phyloP scores from a whole-genome alignment of 768 basidiomycete species.

The Kwoniella botswanensis region DNA sequence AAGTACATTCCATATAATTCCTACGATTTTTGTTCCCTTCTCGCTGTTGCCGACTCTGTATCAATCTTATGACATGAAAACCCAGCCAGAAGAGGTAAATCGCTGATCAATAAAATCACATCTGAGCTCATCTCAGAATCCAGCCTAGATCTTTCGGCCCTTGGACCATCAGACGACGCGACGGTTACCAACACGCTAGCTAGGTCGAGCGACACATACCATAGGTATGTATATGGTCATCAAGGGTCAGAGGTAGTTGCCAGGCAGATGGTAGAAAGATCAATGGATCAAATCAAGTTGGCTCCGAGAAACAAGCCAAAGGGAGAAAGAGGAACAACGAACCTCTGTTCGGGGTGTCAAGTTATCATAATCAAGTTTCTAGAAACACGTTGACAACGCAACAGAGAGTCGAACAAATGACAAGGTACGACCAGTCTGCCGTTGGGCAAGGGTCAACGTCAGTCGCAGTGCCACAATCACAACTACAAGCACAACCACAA shows the following conservation, averaged over 20 bases:
- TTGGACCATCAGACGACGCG: background rate
- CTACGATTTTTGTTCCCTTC: background rate
- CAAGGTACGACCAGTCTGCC: background rate
- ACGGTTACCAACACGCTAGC: background rate
- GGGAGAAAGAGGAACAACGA: background rate
- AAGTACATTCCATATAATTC: background rate
- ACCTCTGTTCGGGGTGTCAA: background rate
- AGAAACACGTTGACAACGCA: background rate
- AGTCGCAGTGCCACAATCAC: background rate
- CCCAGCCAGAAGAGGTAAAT: background rate
- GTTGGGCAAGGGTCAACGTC: background rate
- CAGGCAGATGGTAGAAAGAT: background rate
- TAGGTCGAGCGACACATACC: background rate
- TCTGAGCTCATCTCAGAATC: background rate
- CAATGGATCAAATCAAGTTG: background rate
- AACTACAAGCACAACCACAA: background rate
- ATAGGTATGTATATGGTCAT: background rate
- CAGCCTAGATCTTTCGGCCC: background rate
- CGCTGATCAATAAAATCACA: background rate
- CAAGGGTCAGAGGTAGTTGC: background rate
- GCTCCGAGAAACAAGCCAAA: background rate
- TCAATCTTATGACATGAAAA: no score
- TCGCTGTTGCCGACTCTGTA: background rate
- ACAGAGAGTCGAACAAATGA: background rate
- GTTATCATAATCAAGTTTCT: background rate